Evolutionary conservation across 2,329 filamentous ascomycete genomes (phyloP).

Genomic region (Nothophaeocryptopus gaeumannii): DNA sequence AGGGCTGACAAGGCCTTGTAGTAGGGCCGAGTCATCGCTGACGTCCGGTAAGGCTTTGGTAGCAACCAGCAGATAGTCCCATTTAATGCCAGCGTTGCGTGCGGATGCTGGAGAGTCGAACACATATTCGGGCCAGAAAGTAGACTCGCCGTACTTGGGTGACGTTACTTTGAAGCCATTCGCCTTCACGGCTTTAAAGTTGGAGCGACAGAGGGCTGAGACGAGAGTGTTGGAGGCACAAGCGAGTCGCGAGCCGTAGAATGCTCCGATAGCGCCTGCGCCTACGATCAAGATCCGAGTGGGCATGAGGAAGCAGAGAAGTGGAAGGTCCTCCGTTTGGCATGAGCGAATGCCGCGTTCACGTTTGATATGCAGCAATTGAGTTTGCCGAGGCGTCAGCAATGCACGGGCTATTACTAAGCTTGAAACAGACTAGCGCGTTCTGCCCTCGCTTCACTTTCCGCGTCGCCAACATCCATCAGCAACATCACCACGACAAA

Average conservation of each 20-base stretch:
- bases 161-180: slow-evolving; percentile 64
- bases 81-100: slow-evolving; percentile 43
- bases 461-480: too few species aligned
- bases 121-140: slow-evolving; percentile 60
- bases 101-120: slow-evolving; percentile 62
- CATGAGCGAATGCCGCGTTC: too few species aligned
- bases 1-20: slow-evolving; percentile 58
- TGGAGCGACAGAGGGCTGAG: slow-evolving; percentile 71
- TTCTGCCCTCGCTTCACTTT: too few species aligned
- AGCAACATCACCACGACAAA: too few species aligned
- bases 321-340: neutral
- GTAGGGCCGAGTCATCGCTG: slow-evolving; percentile 59
- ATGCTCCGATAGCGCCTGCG: slow-evolving; percentile 69
- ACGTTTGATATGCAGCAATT: too few species aligned
- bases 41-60: slow-evolving; percentile 69
- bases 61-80: slow-evolving; percentile 67
- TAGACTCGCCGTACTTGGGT: slow-evolving; percentile 65
- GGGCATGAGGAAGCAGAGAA: slow-evolving; percentile 35
- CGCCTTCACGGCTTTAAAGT: slow-evolving; percentile 62
- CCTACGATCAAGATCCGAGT: slow-evolving; percentile 65
- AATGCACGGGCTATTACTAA: too few species aligned
- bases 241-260: slow-evolving; percentile 68
- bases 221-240: slow-evolving; percentile 52
- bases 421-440: too few species aligned
- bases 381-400: too few species aligned